Evolutionary conservation across 139 green algal genomes (phyloP), one percentile per base, ranked within the genome.

Genomic region (Pleodorina starrii): DNA sequence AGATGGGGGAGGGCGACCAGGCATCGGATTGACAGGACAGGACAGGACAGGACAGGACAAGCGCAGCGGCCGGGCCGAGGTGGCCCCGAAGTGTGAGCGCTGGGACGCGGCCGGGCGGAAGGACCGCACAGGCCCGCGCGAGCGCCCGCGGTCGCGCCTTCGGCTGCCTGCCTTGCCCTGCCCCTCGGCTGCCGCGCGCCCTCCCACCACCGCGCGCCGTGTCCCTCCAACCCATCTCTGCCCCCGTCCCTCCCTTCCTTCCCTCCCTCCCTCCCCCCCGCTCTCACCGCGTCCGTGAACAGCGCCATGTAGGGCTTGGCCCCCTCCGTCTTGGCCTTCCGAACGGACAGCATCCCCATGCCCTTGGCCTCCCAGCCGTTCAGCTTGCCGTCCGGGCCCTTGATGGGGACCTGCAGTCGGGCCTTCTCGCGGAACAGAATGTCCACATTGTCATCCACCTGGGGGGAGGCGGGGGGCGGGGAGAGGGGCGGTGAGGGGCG

Each of bases 391-490:
- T 54, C 48, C 0, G 35, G 29, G 10, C 23, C 25, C 50, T 89
- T 82, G 46, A 88, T 21, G 0, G 81, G 81, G 63, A 87, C n/a
- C 71, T 74, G 84, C 38, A 89, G 35, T 38, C 84, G 69, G 5
- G 84, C 84, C 71, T 89, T 89, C 36, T 59, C 69, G 10, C 46
- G 63, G 69, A 89, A 89, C 50, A 89, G 35, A 38, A 89, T 43
- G 16, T 89, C 84, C 27, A 89, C 48, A 54, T 54, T 89, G n/a
- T 89, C 84, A 50, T 89, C 69, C 29, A 87, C 81, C 81, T 87
- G 80, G 1, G 35, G 40, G 11, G 12, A 57, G 48, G 48, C 48
- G 48, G 48, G n/a, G n/a, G n/a, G n/a, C n/a, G n/a, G n/a, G n/a
- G n/a, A n/a, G n/a, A n/a, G n/a, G n/a, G n/a, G n/a, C n/a, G n/a